Evolutionary conservation across 1,284 basidiomycete genomes (phyloP), one percentile per base, ranked within the genome.

Genomic region (Ustilago vetiveriae): DNA sequence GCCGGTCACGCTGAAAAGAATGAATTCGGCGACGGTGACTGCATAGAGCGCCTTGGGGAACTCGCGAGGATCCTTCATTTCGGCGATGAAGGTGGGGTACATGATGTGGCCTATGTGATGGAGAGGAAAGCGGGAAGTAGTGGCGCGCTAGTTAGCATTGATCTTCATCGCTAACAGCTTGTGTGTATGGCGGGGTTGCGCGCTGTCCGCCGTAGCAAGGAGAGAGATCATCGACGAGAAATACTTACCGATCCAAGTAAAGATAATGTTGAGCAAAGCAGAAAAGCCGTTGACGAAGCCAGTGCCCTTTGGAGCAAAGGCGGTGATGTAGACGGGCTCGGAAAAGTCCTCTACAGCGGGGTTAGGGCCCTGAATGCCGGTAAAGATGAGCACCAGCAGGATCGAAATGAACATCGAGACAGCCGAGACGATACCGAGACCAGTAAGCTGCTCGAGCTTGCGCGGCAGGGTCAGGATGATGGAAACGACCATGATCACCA

Each of bases 1-100:
- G 13, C 88, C 88, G 39, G 54, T 64, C 14, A 70, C 45, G 40
- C 52, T 85, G 83, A 89, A 90, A 7, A 88, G 83, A 24, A 87
- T 75, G 50, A 89, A 82, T 76, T 89, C 88, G 27, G 86, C 84
- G 16, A 85, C 83, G 46, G 85, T 85, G 6, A 85, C 80, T 5
- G 84, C 80, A 36, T 84, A 80, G 11, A 84, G 76, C 3, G 83
- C 82, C 63, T 88, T 89, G 22, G 87, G 87, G 82, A 90, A 90
- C 58, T 90, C 88, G 55, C 85, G 84, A 0, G 87, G 87, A 23
- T 86, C 82, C 70, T 84, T 84, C 86, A 88, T 87, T 74, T 87
- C 86, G 3, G 85, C 85, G 52, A 87, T 86, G 68, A 87, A 87
- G 73, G 84, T 65, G 1, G 81, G 81, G 42, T 80, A 82, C 42